Evolutionary conservation across 306 rosid genomes (phyloP), one percentile per base, ranked within the genome.

Genomic region (Trifolium pratense): DNA sequence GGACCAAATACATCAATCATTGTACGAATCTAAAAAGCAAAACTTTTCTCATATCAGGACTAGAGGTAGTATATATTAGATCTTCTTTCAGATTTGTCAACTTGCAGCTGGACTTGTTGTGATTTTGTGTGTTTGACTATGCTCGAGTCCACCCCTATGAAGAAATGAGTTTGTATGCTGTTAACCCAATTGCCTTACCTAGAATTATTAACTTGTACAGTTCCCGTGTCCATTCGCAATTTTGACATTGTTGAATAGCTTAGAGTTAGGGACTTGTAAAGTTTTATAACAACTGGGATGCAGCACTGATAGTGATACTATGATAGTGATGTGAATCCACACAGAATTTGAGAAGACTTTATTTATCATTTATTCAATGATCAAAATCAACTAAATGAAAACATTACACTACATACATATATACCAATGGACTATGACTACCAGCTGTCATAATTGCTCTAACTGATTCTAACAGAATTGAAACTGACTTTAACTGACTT

Each of bases 271-370:
- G 48, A 31, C 37, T 21, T 60, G 25, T 20, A 63, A 56, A 37
- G 32, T 42, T 23, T 70, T 52, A 43, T 70, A 63, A 52, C 39
- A 43, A 55, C 31, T 32, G 36, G 61, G 73, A 17, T 52, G 60
- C 25, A 51, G 4, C 31, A 21, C 5, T 21, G 32, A 11, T 11
- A 55, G 61, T 55, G 7, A 55, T 55, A 21, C 32, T n/a, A 21
- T 55, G 62, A n/a, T 56, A 56, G 62, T 56, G 34, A 23, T 56
- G 34, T 56, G n/a, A 12, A 5, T 48, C 53, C 20, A 15, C 2
- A 48, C 53, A n/a, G 18, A 48, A n/a, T 6, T 2, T 7, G 53
- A 48, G 53, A 48, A 48, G n/a, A 56, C 62, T 29, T 4, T 29
- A 29, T 4, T 56, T 56, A n/a, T 21, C 3, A 25, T 56, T 23